Evolutionary conservation across 768 basidiomycete species (phyloP).

Genomic region (Lanmaoa pseudosensibilis): DNA sequence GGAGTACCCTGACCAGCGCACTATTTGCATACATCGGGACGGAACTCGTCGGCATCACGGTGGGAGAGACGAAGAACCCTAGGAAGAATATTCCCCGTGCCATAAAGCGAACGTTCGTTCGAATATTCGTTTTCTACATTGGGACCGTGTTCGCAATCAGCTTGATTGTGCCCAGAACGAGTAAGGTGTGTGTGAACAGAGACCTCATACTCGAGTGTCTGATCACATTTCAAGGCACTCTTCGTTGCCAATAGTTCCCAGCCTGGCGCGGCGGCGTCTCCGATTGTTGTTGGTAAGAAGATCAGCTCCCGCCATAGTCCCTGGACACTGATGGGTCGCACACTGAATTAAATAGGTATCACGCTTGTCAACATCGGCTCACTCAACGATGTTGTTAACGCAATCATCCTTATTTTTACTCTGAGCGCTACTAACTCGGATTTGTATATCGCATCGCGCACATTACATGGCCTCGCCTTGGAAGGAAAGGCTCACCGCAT

Average conservation of each 20-base stretch:
- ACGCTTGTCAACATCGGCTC: constrained; percentile 53
- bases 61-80: constrained; percentile 65
- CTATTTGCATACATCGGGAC: constrained; percentile 76
- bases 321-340: not conserved
- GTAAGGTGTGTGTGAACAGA: constrained; percentile 40
- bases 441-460: constrained; percentile 55
- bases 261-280: constrained; percentile 57
- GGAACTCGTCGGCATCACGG: constrained; percentile 70
- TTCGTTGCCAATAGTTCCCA: constrained; percentile 42
- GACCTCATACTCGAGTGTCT: constrained; percentile 7
- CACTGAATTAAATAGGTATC: not conserved
- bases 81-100: constrained; percentile 71
- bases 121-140: constrained; percentile 64
- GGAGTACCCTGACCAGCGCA: constrained; percentile 68
- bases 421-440: constrained; percentile 65
- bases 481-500: constrained; percentile 50
- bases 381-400: constrained; percentile 54
- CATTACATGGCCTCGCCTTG: constrained; percentile 52
- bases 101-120: constrained; percentile 63
- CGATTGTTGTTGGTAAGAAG: constrained; percentile 57
- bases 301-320: constrained; percentile 27
- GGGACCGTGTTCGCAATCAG: constrained; percentile 73
- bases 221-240: constrained; percentile 16
- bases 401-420: constrained; percentile 62
- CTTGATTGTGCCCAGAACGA: constrained; percentile 63